Base-by-base conservation (phyloP, 1,284 basidiomycete species). In the Cystobasidium sp. region DNA sequence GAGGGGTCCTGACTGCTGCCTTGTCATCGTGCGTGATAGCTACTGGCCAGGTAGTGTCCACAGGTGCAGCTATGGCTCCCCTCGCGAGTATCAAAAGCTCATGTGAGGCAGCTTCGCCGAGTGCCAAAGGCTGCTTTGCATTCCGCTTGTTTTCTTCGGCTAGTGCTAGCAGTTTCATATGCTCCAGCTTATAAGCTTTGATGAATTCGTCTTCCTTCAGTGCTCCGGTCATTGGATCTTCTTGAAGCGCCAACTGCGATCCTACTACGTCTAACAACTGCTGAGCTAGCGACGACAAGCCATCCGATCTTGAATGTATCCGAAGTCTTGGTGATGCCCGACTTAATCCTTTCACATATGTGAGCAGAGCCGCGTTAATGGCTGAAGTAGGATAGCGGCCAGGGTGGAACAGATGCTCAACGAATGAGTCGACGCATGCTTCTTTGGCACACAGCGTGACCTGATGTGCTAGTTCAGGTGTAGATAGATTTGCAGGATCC, bases 131-230 rank as follows among this genome's bases (percentile, higher is more conserved):
- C 90, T 91, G 92, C 58, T 93, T 87, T 24, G 90, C 91, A 77
- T 88, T 88, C 61, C 91, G 88, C 82, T 96, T 93, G 14, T 93
- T 85, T 78, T 94, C 92, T 72, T 91, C 88, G 78, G 92, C 93
- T 53, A 92, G 87, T 14, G 94, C 90, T 76, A 95, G 88, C 80
- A 96, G 92, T 1, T 93, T 92, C 79, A 96, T 91, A 93, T 94
- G 97, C 79, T 97, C 93, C 51, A 91, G 85, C 81, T 93, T 94
- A 76, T 95, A 83, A 0, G 89, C 88, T 78, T 88, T 90, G 87
- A 91, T 90, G 81, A 92, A 94, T 68, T 88, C 88, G 62, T 88
- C 88, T 78, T 93, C 86, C 75, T 91, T 88, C 49, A 88, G 85
- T 22, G 89, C 89, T 10, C 93, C 94, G 0, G 91, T 94, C 76